Conservation (phyloP, 805 yeast genomes). For the Cyberlindnera subsufficiens region DNA sequence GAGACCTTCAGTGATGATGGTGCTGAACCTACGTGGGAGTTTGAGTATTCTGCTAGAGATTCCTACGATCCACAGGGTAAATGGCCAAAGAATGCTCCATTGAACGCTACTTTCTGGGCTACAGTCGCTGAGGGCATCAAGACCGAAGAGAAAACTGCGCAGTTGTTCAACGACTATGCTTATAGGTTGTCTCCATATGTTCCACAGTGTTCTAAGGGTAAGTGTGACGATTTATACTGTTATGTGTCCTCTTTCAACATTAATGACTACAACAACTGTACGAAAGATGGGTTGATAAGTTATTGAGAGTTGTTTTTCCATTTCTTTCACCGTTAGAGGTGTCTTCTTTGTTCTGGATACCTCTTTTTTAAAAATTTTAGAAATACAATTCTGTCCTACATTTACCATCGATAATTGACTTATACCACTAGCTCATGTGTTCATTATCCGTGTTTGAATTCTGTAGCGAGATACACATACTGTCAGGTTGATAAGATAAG, state of each 20-base stretch:
- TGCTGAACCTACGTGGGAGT: conserved; percentile 55
- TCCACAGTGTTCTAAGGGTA: conserved; percentile 37
- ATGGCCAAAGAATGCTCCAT: conserved; percentile 57
- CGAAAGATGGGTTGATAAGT: conserved; percentile 2
- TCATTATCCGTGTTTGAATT: too few relatives aligned
- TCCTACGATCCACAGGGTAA: conserved; percentile 40
- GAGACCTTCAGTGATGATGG: conserved; percentile 48
- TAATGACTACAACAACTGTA: conserved; percentile 15
- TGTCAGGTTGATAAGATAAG: too few relatives aligned
- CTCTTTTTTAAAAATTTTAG: too few relatives aligned
- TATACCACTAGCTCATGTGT: too few relatives aligned
- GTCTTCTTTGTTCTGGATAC: too few relatives aligned
- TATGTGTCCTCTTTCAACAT: conserved; percentile 17
- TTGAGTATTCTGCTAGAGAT: conserved; percentile 61
- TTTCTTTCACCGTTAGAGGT: too few relatives aligned
- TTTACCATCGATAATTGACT: too few relatives aligned
- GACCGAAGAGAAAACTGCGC: conserved; percentile 38
- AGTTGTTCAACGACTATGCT: conserved; percentile 41
- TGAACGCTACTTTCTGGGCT: conserved; percentile 68
- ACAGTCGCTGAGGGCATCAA: conserved; percentile 29
- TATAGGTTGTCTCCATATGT: conserved; percentile 51
- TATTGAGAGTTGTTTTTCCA: conserved; percentile 1
- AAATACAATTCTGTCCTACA: too few relatives aligned
- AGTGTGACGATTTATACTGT: conserved; percentile 17
- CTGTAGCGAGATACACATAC: too few relatives aligned